Percentiles rank a stretch among this genome's conserved stretches.
phyloP scores from a whole-genome alignment of 495 filamentous ascomycete species.

The Hypoxylon trugodes region DNA sequence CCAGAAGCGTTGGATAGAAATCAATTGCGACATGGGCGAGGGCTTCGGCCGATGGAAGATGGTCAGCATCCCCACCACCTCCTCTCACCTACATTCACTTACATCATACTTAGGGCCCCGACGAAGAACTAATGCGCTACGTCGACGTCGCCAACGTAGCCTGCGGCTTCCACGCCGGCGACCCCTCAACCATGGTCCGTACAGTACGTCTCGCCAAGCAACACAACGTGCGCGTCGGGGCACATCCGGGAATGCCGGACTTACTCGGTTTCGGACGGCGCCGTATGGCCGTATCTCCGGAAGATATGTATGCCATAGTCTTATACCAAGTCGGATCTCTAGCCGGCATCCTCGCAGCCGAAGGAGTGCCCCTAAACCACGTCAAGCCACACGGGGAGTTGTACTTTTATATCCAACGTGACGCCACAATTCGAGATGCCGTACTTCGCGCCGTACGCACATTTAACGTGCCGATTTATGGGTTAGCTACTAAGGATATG shows the following conservation, averaged over 20 bases:
- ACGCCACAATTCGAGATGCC: constrained; percentile 58
- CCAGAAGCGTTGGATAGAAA: constrained; percentile 27
- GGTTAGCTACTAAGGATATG: constrained; percentile 58
- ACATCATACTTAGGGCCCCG: constrained; percentile 51
- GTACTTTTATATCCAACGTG: constrained; percentile 65
- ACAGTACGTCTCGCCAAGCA: constrained; percentile 65
- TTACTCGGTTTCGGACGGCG: constrained; percentile 70
- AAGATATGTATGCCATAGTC: constrained; percentile 64
- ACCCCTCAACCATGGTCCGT: constrained; percentile 67
- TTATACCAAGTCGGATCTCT: constrained; percentile 69
- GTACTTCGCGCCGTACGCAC: constrained; percentile 59
- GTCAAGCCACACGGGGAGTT: constrained; percentile 68
- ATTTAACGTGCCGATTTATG: constrained; percentile 63
- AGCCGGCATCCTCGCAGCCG: constrained; percentile 62
- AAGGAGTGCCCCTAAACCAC: constrained; percentile 63
- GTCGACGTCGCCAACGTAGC: constrained; percentile 71
- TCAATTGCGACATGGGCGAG: constrained; percentile 48
- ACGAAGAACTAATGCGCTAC: constrained; percentile 64
- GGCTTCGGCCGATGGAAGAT: constrained; percentile 45
- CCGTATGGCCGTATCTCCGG: constrained; percentile 61
- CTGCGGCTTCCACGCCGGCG: constrained; percentile 67
- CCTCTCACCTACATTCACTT: background rate
- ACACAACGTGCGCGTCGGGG: constrained; percentile 62
- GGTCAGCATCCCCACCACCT: background rate
- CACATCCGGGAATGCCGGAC: constrained; percentile 69